Conservation (phyloP, 2,329 filamentous ascomycete genomes). For the Septoria petroselini region DNA sequence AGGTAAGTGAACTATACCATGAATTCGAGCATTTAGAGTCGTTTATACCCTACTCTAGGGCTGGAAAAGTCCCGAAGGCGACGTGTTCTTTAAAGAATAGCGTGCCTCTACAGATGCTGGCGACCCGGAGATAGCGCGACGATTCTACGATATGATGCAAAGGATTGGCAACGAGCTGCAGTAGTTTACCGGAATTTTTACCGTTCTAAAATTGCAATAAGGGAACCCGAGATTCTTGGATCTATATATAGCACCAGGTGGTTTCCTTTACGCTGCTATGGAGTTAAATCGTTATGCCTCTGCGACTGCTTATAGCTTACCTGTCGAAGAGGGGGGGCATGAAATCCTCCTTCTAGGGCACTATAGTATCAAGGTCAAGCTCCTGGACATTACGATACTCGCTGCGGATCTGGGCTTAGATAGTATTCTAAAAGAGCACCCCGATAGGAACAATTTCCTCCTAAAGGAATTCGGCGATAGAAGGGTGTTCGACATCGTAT, state of each 20-base stretch:
- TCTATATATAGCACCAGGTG: neutral
- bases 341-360: neutral
- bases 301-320: neutral
- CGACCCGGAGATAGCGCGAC: no score
- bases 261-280: neutral
- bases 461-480: neutral
- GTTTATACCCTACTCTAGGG: no score
- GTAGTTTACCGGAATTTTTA: neutral
- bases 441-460: neutral
- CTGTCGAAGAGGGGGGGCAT: neutral
- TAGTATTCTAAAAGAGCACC: neutral
- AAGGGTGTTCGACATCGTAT: neutral
- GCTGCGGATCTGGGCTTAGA: neutral
- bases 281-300: neutral
- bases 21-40: no score
- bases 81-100: no score
- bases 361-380: neutral
- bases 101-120: no score
- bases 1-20: no score
- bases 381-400: neutral
- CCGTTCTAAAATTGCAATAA: neutral
- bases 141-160: conserved; percentile 3
- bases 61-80: no score
- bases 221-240: neutral
- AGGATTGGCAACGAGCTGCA: neutral